phyloP scores from a whole-genome alignment of 148 eudicot genomes.

The Euryodendron excelsum region DNA sequence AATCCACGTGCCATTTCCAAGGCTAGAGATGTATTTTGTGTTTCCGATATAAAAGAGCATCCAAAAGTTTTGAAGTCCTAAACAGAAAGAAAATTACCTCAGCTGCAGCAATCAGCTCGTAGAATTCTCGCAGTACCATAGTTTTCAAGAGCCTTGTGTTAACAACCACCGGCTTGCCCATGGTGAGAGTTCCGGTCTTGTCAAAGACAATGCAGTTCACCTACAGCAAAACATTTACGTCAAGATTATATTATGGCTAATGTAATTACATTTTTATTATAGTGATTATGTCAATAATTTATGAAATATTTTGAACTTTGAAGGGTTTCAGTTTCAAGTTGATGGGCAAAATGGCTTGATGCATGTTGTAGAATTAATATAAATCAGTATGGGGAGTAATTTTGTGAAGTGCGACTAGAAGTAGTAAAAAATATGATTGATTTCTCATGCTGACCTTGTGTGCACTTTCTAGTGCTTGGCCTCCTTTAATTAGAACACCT shows the following conservation, averaged over 20 bases:
- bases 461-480: slow-evolving; percentile 90
- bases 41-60: too few relatives aligned
- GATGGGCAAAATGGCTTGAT: not conserved
- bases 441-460: slow-evolving; percentile 55
- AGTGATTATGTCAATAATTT: not conserved
- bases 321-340: not conserved
- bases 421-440: not conserved
- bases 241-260: not conserved
- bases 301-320: not conserved
- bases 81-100: slow-evolving; percentile 57
- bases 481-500: slow-evolving; percentile 97
- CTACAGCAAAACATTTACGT: not conserved
- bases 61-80: too few relatives aligned
- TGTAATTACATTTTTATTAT: not conserved
- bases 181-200: slow-evolving; percentile 91
- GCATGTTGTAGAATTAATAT: not conserved
- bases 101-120: slow-evolving; percentile 74
- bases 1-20: too few relatives aligned
- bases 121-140: slow-evolving; percentile 67
- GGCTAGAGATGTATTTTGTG: too few relatives aligned
- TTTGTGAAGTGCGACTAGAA: not conserved
- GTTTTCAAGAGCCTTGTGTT: slow-evolving; percentile 58
- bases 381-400: not conserved
- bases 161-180: slow-evolving; percentile 84
- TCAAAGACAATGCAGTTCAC: slow-evolving; percentile 60